Evolutionary conservation across 306 rosid genomes (phyloP), one percentile per base, ranked within the genome.

Genomic region (Coriaria nepalensis): DNA sequence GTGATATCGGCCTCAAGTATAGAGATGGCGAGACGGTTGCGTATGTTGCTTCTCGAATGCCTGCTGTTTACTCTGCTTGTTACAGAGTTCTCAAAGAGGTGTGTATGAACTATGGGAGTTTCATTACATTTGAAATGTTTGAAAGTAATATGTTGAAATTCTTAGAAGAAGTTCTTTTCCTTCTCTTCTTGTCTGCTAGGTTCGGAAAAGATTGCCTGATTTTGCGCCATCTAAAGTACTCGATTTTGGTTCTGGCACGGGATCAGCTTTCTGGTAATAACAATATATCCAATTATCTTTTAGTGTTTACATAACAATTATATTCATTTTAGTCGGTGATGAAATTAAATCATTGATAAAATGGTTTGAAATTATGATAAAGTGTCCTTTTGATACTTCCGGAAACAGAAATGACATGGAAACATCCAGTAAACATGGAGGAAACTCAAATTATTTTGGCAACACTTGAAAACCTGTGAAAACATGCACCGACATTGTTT

Each of bases 241-340:
- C 75, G 96, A 85, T 69, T 92, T 92, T 56, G 98, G 98, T 45
- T 87, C 94, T 12, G 96, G 98, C 52, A 92, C 94, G 0, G 93
- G 98, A 40, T 85, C 98, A 2, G 93, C 93, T 64, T 81, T 85
- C 75, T 92, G 96, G 98, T 92, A 72, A 79, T 47, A 63, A 58
- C 29, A 45, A 36, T 35, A 57, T 45, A 9, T 70, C 9, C 45
- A 44, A 41, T 63, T 57, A 15, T 60, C 10, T 59, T 53, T 36
- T 9, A 20, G 29, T 20, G 3, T 20, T 20, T 20, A 20, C 29
- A 1, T 1, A 20, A 20, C 29, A 20, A 20, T 20, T 20, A 20
- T 20, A 20, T 20, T 20, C 29, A 20, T 20, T 20, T 20, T 20
- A 1, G 29, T 20, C 29, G 3, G 29, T 20, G 29, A 20, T 20